Evolutionary conservation across 805 yeast genomes (phyloP).

Genomic region (Wickerhamomyces kurtzmanii): DNA sequence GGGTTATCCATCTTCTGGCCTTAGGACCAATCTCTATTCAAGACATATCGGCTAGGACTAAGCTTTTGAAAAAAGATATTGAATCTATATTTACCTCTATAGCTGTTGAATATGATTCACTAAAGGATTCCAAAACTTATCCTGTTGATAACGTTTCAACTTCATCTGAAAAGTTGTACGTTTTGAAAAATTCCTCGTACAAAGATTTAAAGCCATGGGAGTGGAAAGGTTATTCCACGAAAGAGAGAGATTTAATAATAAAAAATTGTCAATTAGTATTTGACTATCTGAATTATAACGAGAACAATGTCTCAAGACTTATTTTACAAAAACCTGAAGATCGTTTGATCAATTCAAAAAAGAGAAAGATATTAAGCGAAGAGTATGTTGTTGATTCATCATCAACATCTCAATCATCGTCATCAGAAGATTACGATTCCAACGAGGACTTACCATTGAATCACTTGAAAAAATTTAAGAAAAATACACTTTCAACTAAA

Average conservation of each 20-base stretch:
- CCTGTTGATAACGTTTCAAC: conserved; percentile 16
- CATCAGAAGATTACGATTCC: too few species aligned
- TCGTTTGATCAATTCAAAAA: too few species aligned
- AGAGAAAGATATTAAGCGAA: too few species aligned
- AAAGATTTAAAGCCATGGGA: conserved; percentile 12
- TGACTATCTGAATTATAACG: conserved; percentile 9
- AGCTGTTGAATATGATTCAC: conserved; percentile 19
- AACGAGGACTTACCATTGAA: too few species aligned
- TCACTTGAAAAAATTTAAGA: too few species aligned
- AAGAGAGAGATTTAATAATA: conserved; percentile 4
- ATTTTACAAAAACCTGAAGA: conserved; percentile 2
- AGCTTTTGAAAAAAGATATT: conserved; percentile 17
- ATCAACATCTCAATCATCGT: too few species aligned
- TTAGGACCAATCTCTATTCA: conserved; percentile 33
- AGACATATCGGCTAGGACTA: conserved; percentile 20
- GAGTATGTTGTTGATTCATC: too few species aligned
- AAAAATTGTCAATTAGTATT: conserved; percentile 9
- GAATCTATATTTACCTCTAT: conserved; percentile 14
- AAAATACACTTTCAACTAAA: too few species aligned
- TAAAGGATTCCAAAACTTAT: conserved; percentile 17
- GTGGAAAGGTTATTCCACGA: conserved; percentile 3
- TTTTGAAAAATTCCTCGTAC: conserved; percentile 26
- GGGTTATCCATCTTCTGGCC: conserved; percentile 35
- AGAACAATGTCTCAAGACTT: conserved; percentile 9
- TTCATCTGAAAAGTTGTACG: conserved; percentile 18